Base-by-base conservation (phyloP, 495 filamentous ascomycete genomes). In the Lasiosphaeria hispida region DNA sequence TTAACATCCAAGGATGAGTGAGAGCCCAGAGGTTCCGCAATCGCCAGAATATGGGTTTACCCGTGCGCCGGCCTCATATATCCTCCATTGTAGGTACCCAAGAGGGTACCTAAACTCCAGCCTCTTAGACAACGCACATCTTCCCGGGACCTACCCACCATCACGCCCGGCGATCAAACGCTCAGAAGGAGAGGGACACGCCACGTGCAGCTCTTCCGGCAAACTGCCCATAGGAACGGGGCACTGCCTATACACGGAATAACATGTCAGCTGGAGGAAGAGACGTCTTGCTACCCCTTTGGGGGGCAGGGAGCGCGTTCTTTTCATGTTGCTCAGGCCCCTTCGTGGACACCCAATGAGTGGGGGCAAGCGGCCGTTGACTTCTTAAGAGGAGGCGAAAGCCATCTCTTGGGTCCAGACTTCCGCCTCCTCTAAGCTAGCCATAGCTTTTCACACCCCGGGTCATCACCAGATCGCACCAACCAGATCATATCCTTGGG, bases 131-230 rank as follows among this genome's bases (percentile, higher is more conserved):
- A 19, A 34, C 14, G 56, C 36, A 62, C 61, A 54, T 45, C 11
- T 38, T 33, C 45, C 53, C 15, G 47, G 41, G 10, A 55, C 17
- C 48, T 57, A 35, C 62, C 54, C 62, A 60, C 57, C 64, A 64
- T 49, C 55, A 45, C n/a, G 36, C 37, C 51, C 55, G 66, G 44
- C 62, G 64, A 71, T 69, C 62, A 69, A 64, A 69, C 64, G 10
- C 33, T 49, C 36, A 38, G 17, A 57, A 36, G 30, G 35, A 23
- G 60, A 59, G 48, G 43, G 56, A 50, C 41, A 63, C 50, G 62
- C 69, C 66, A 71, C 66, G 61, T 71, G 69, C 57, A 59, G 42
- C 43, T 54, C 37, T 55, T 55, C 40, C 61, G 55, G 59, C 47
- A 49, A 40, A 41, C 54, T 60, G 52, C 44, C 58, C 58, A 62